Base-by-base conservation (phyloP, 768 basidiomycete genomes). In the Lactarius hatsudake region DNA sequence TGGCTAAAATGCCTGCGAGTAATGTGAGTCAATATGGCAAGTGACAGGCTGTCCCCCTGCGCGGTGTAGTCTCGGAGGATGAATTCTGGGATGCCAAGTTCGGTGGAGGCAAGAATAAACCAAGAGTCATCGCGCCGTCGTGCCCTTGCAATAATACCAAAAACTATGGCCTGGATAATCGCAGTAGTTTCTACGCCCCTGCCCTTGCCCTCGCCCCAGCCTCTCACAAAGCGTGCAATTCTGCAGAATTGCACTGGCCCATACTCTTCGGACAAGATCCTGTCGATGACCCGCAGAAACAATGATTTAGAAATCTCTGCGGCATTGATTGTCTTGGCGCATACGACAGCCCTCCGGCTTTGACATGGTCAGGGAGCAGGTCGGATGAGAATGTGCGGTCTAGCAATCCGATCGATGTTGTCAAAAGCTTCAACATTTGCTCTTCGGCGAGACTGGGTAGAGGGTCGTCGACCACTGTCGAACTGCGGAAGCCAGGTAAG, bases 261-360 rank as follows among this genome's bases (percentile, higher is more conserved):
- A 20, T 43, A 43, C 8, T 43, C 43, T 43, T 43, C 43, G 3
- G 6, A 43, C 17, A 20, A 7, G 3, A 13, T 13, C 5, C 36
- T 45, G 6, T 15, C 9, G 3, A n/a, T 0, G 5, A 13, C 0
- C 0, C 0, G 20, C 7, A 3, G 1, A 20, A 8, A 9, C 17
- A 13, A 17, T 40, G 15, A 10, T 2, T 2, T 2, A 9, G 40
- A 5, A 6, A 5, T 17, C 15, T 38, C 13, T 9, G 43, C 9
- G 3, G 43, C 9, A 45, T 45, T 8, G 43, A 45, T 45, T 3
- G 43, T 9, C 20, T 45, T 45, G 8, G 43, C 20, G 3, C 43
- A 45, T 45, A 45, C 10, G 0, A 45, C 9, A 8, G 43, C 43
- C 10, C 43, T 4, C 20, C 20, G 43, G 1, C 9, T 45, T 45